Evolutionary conservation across 202 grass and related monocot genomes (phyloP).

Genomic region (Zizania palustris): DNA sequence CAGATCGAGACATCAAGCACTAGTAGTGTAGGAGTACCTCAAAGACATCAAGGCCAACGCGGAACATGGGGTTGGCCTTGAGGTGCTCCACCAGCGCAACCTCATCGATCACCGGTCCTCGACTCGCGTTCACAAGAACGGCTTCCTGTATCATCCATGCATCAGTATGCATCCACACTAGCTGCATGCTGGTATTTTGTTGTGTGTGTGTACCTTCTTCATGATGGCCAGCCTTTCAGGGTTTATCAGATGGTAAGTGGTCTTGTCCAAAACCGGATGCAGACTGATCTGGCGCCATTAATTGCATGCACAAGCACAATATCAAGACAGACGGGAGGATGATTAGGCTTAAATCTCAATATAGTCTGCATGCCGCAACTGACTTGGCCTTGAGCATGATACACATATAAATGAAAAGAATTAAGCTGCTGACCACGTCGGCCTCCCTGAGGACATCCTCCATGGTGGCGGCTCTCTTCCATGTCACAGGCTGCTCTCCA

Average conservation of each 20-base stretch:
- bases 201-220: slow-evolving; percentile 91
- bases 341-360: too few species aligned
- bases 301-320: too few species aligned
- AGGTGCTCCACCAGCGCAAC: slow-evolving; percentile 88
- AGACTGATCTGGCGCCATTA: slow-evolving; percentile 84
- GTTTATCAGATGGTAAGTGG: slow-evolving; percentile 95
- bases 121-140: slow-evolving; percentile 84
- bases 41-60: slow-evolving; percentile 88
- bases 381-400: too few species aligned
- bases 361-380: too few species aligned
- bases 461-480: slow-evolving; percentile 91
- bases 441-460: slow-evolving; percentile 92
- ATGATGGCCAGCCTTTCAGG: slow-evolving; percentile 78
- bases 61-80: slow-evolving; percentile 88
- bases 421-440: slow-evolving; percentile 67
- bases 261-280: slow-evolving; percentile 89
- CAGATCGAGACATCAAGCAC: too few species aligned
- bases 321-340: too few species aligned
- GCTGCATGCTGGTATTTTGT: too few species aligned
- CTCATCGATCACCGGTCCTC: slow-evolving; percentile 89
- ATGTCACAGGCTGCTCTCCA: slow-evolving; percentile 79
- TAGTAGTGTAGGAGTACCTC: slow-evolving; percentile 24
- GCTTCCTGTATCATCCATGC: too few species aligned
- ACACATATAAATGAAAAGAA: too few species aligned
- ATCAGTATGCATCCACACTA: too few species aligned